Evolutionary conservation across 2,329 filamentous ascomycete species (phyloP).

Genomic region (Monilinia fructicola): DNA sequence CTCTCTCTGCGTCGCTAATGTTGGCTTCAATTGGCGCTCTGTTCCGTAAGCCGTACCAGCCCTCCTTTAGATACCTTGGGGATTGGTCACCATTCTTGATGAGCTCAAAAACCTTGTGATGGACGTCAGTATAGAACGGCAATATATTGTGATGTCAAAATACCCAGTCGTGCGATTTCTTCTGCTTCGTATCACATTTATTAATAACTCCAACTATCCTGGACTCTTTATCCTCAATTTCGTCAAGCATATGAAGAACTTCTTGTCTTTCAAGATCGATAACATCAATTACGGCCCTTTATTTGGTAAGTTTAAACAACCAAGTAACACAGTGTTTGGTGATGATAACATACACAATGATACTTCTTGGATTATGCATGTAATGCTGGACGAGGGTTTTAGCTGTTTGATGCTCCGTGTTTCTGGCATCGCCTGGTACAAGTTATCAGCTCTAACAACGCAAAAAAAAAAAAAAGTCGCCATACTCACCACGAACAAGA

Average conservation of each 20-base stretch:
- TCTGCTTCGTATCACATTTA: conserved; percentile 42
- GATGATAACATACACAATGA: conserved; percentile 41
- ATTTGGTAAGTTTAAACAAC: conserved; percentile 1
- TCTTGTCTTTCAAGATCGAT: conserved; percentile 44
- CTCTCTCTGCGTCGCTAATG: conserved; percentile 34
- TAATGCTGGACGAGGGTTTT: conserved; percentile 39
- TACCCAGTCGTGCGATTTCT: conserved; percentile 40
- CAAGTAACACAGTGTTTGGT: background rate
- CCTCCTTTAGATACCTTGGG: conserved; percentile 40
- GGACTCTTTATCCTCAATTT: conserved; percentile 29
- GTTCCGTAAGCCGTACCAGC: conserved; percentile 49
- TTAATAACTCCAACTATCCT: conserved; percentile 47
- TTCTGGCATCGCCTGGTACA: background rate
- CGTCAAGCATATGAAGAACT: conserved; percentile 40
- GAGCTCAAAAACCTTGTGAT: conserved; percentile 26
- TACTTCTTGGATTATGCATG: conserved; percentile 44
- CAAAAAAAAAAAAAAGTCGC: background rate
- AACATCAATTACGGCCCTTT: conserved; percentile 45
- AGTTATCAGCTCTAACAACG: background rate
- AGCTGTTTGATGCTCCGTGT: conserved; percentile 27
- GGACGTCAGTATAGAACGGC: conserved; percentile 40
- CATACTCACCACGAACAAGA: conserved; percentile 30
- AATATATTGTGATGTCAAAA: conserved; percentile 10
- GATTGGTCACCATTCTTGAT: conserved; percentile 33
- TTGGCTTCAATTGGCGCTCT: conserved; percentile 39